These are phyloP conservation scores for Podaxis rugospora DNA, from an alignment of 768 basidiomycete species.

Conservation along the genomic window DNA sequence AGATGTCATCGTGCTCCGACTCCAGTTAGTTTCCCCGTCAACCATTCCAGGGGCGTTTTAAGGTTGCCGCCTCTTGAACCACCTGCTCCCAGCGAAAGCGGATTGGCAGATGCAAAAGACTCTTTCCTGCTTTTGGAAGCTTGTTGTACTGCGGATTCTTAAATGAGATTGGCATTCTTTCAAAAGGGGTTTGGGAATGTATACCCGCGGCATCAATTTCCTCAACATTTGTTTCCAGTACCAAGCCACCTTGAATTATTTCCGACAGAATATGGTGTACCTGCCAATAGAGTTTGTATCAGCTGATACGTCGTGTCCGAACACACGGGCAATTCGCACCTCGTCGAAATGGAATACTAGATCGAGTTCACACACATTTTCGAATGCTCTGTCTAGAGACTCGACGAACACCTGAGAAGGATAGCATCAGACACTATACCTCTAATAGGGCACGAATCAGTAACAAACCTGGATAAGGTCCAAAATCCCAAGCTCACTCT, in stretches of 20 bases:
- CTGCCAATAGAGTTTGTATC: conserved; percentile 31
- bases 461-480: conserved; percentile 88
- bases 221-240: conserved; percentile 91
- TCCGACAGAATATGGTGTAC: conserved; percentile 95
- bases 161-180: conserved; percentile 5
- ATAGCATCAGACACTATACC: background rate
- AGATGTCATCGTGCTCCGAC: conserved; percentile 36
- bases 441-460: background rate
- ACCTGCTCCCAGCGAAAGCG: conserved; percentile 67
- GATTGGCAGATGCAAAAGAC: conserved; percentile 78
- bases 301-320: background rate
- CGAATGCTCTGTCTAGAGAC: conserved; percentile 90
- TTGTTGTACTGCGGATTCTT: conserved; percentile 49
- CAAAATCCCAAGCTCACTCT: conserved; percentile 94
- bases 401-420: conserved; percentile 87
- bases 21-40: conserved; percentile 70
- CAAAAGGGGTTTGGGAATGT: conserved; percentile 20
- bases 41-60: conserved; percentile 75
- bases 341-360: conserved; percentile 99
- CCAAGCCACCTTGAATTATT: conserved; percentile 94
- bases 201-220: conserved; percentile 72
- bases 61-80: conserved; percentile 57
- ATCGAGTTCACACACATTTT: conserved; percentile 98
- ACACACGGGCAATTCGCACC: conserved; percentile 36
- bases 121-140: conserved; percentile 71